Evolutionary conservation across 1,284 basidiomycete species (phyloP).

Genomic region (Ganoderma meredithae): DNA sequence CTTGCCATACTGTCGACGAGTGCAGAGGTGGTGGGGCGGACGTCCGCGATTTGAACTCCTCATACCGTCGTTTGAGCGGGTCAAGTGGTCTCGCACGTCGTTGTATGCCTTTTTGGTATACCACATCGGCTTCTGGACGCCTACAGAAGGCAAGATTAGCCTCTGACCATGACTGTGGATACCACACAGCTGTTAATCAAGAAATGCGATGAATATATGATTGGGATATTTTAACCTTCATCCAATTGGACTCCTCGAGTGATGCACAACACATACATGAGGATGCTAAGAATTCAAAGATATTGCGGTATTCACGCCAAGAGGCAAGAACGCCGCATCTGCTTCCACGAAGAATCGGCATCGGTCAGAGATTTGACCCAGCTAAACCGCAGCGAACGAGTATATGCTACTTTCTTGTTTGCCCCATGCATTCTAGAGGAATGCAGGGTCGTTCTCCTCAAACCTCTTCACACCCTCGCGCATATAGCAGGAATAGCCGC

Average conservation of each 20-base stretch:
- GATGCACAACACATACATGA: neutral
- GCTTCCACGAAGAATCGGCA: neutral
- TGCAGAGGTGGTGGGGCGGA: slow-evolving; percentile 39
- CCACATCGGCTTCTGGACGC: slow-evolving; percentile 75
- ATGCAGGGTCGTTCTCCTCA: neutral
- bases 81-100: slow-evolving; percentile 85
- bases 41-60: slow-evolving; percentile 72
- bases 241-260: neutral
- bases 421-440: neutral
- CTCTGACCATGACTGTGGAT: neutral
- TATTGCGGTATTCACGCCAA: neutral
- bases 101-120: slow-evolving; percentile 87
- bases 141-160: slow-evolving; percentile 19
- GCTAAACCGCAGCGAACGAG: neutral
- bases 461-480: neutral
- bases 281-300: neutral
- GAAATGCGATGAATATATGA: neutral
- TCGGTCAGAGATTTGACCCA: neutral
- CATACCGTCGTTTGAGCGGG: slow-evolving; percentile 84
- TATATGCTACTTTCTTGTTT: neutral
- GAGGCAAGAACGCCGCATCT: neutral
- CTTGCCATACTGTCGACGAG: slow-evolving; percentile 37
- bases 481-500: neutral
- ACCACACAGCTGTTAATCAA: neutral
- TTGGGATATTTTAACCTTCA: neutral